Evolutionary conservation across 1,139 yeast species (phyloP).

Genomic region (Protomyces pachydermus): DNA sequence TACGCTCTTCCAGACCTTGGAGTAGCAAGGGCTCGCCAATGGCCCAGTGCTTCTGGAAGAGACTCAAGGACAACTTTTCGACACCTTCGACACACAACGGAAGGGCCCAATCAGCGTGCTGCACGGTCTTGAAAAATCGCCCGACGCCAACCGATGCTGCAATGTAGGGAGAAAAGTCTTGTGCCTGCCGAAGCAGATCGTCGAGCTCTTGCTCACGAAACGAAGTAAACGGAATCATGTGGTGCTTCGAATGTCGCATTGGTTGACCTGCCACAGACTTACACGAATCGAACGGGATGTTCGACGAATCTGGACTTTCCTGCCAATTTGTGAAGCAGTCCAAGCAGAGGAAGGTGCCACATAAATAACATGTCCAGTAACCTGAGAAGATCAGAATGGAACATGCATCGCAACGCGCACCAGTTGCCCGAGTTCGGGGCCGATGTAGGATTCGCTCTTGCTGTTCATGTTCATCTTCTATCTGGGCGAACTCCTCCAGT

Average conservation of each 20-base stretch:
- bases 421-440: not conserved
- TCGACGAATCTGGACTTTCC: slow-evolving; percentile 12
- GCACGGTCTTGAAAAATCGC: not conserved
- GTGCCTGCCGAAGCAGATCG: slow-evolving; percentile 10
- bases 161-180: not conserved
- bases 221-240: slow-evolving; percentile 30
- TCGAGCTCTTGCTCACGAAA: slow-evolving; percentile 27
- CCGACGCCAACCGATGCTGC: not conserved
- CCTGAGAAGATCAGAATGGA: slow-evolving; percentile 30
- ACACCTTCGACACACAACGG: not conserved
- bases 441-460: not conserved
- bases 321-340: slow-evolving; percentile 31
- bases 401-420: slow-evolving; percentile 31
- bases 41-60: slow-evolving; percentile 29
- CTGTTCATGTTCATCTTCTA: not conserved
- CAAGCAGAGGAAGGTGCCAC: slow-evolving; percentile 32
- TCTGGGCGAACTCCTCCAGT: not conserved
- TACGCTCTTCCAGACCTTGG: slow-evolving; percentile 8
- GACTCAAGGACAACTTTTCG: slow-evolving; percentile 16
- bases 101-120: not conserved
- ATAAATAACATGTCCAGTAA: slow-evolving; percentile 30
- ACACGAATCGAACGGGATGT: slow-evolving; percentile 28
- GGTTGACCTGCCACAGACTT: slow-evolving; percentile 5
- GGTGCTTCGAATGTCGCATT: slow-evolving; percentile 27
- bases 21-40: slow-evolving; percentile 30